phyloP scores from a whole-genome alignment of 106 monocot species.

The Dendrobium officinale region DNA sequence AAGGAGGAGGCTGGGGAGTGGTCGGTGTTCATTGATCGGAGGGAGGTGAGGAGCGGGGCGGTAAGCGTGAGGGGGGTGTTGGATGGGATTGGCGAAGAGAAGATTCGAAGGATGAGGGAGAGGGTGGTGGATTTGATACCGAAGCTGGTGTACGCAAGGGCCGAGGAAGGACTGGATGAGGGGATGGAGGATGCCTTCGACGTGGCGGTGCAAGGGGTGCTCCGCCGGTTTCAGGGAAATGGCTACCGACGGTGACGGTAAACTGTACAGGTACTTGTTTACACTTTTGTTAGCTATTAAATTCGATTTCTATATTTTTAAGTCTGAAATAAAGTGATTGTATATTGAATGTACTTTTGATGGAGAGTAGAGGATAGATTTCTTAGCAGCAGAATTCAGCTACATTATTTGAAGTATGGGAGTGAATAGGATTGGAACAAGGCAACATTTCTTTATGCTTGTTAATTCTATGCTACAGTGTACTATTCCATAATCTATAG shows the following conservation, averaged over 20 bases:
- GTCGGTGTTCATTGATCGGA: conserved; percentile 79
- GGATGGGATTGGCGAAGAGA: conserved; percentile 56
- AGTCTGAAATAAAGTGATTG: not conserved
- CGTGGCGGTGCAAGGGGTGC: conserved; percentile 59
- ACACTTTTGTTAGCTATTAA: not conserved
- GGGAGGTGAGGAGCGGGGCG: conserved; percentile 47
- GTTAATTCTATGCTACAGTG: not conserved
- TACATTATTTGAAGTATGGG: not conserved
- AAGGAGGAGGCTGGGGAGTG: conserved; percentile 22
- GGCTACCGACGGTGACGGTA: not conserved
- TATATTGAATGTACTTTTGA: not conserved
- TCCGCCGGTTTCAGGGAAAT: conserved; percentile 36
- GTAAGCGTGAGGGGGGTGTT: conserved; percentile 38
- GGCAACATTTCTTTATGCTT: not conserved
- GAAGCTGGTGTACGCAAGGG: conserved; percentile 50
- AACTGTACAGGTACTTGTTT: not conserved
- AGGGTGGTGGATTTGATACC: conserved; percentile 68
- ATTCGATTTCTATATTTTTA: not conserved
- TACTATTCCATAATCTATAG: not conserved
- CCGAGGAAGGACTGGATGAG: conserved; percentile 30
- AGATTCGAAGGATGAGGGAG: conserved; percentile 68
- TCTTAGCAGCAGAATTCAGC: not conserved
- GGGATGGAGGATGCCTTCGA: conserved; percentile 66
- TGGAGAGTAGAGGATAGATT: not conserved
- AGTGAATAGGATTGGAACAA: too few species aligned